Evolutionary conservation across 2,329 filamentous ascomycete species (phyloP).

Genomic region (Plenodomus tracheiphilus): DNA sequence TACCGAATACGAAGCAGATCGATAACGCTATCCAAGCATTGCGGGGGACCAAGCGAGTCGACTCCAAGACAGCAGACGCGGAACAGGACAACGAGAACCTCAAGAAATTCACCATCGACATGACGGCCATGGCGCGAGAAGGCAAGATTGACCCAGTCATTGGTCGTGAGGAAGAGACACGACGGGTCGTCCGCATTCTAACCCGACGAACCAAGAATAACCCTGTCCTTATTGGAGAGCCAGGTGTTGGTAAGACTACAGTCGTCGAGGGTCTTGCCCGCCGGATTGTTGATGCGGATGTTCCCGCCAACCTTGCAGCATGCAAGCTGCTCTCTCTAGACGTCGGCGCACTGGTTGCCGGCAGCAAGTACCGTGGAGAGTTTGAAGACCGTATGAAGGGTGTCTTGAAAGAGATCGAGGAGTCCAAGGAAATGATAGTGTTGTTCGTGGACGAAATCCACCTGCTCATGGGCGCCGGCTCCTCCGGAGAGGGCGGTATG

Average conservation of each 20-base stretch:
- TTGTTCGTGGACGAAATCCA: constrained; percentile 99
- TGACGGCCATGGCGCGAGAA: constrained; percentile 94
- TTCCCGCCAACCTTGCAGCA: constrained; percentile 90
- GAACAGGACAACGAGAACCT: constrained; percentile 94
- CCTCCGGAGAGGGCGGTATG: constrained; percentile 96
- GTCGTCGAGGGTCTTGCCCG: constrained; percentile 95
- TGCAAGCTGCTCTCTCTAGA: constrained; percentile 95
- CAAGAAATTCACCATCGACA: constrained; percentile 97
- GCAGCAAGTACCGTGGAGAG: constrained; percentile 97
- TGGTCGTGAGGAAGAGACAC: constrained; percentile 92
- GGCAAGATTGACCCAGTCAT: constrained; percentile 98
- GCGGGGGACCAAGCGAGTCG: constrained; percentile 87
- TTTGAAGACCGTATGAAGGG: constrained; percentile 99
- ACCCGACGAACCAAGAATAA: constrained; percentile 98
- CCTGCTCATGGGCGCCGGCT: constrained; percentile 94
- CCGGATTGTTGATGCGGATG: constrained; percentile 94
- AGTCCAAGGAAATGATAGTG: constrained; percentile 94
- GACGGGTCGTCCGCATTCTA: constrained; percentile 86
- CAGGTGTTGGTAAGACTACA: constrained; percentile 97
- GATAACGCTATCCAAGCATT: constrained; percentile 91
- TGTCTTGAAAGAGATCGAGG: constrained; percentile 92
- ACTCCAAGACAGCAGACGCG: constrained; percentile 92
- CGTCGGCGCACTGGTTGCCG: constrained; percentile 91
- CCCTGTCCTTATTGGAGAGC: constrained; percentile 94
- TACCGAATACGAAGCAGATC: constrained; percentile 88